Base-by-base conservation (phyloP, 306 rosid genomes). In the Trifolium dubium region DNA sequence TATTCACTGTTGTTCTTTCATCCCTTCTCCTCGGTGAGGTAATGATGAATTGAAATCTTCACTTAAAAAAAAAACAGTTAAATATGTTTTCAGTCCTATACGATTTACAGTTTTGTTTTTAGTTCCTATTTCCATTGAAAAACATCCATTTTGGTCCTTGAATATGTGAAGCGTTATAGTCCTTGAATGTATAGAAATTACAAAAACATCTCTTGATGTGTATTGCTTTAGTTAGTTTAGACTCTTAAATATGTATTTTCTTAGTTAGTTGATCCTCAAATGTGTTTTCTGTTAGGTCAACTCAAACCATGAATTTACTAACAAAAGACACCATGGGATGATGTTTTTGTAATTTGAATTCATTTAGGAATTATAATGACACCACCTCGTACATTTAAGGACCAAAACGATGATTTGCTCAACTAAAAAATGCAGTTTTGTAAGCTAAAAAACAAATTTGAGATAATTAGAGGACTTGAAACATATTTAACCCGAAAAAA, bases 1-100 rank as follows among this genome's bases (percentile, higher is more conserved):
- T 91, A 58, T 91, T 91, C 86, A 86, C 91, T 0, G 95, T 91
- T 70, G 54, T 86, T 49, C 86, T 91, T 80, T 78, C 95, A 44
- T 70, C 87, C 17, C 63, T 91, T 63, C 82, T 89, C 32, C 82
- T 91, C 6, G 86, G 84, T 6, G 89, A 87, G 97, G 97, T 89
- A 82, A 83, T 31, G 46, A 61, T 30, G 11, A 67, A 40, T 39
- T 46, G n/a, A 67, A 32, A 7, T 59, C 49, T 61, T 32, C 18
- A 10, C 37, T 13, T 50, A 8, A 4, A 18, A 18, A 19, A 8
- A 53, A 53, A 53, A 18, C 0, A 5, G 31, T 1, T 53, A 7
- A 53, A 10, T 18, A 46, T 46, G 51, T 4, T 12, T 44, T 46
- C 12, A 44, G 15, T 4, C 4, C 30, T 8, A 8, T 17, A 18